Evolutionary conservation across 1,284 basidiomycete genomes (phyloP).

Genomic region (Pseudozyma sp.): DNA sequence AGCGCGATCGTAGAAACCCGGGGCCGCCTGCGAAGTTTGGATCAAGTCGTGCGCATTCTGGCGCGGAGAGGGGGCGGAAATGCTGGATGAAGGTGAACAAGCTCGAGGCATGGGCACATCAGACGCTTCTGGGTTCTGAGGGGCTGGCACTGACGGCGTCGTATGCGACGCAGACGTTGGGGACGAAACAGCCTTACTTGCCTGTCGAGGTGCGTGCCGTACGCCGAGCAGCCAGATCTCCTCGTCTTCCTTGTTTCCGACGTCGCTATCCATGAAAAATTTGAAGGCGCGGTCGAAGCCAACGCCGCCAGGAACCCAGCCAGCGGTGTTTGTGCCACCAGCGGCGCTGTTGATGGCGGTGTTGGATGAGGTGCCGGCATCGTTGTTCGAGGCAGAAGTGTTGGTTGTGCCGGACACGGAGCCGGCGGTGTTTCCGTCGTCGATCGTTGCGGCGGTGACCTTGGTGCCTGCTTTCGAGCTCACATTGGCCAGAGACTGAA

Average conservation of each 20-base stretch:
- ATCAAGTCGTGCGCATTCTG: conserved; percentile 20
- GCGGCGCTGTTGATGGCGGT: background rate
- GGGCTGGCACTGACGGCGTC: background rate
- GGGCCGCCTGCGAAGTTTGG: conserved; percentile 16
- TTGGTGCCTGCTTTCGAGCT: conserved; percentile 12
- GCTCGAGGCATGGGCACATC: conserved; percentile 5
- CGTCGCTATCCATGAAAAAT: conserved; percentile 57
- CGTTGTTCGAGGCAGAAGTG: conserved; percentile 2
- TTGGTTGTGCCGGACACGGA: conserved; percentile 4
- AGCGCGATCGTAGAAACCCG: conserved; percentile 10
- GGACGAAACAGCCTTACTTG: background rate
- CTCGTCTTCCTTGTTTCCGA: conserved; percentile 31
- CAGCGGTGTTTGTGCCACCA: conserved; percentile 10
- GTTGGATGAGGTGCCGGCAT: conserved; percentile 1
- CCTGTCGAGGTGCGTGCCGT: conserved; percentile 50
- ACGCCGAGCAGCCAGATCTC: conserved; percentile 64
- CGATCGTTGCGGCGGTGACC: conserved; percentile 3
- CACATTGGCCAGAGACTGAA: conserved; percentile 23
- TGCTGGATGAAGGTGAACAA: conserved; percentile 23
- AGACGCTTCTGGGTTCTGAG: conserved; percentile 9
- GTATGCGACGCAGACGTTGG: conserved; percentile 2
- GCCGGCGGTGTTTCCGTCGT: conserved; percentile 8
- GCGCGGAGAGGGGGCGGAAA: conserved; percentile 22
- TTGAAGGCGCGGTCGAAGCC: conserved; percentile 59
- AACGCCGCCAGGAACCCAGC: conserved; percentile 38